phyloP scores from a whole-genome alignment of 768 basidiomycete genomes.

The Coprinopsis strossmayeri region DNA sequence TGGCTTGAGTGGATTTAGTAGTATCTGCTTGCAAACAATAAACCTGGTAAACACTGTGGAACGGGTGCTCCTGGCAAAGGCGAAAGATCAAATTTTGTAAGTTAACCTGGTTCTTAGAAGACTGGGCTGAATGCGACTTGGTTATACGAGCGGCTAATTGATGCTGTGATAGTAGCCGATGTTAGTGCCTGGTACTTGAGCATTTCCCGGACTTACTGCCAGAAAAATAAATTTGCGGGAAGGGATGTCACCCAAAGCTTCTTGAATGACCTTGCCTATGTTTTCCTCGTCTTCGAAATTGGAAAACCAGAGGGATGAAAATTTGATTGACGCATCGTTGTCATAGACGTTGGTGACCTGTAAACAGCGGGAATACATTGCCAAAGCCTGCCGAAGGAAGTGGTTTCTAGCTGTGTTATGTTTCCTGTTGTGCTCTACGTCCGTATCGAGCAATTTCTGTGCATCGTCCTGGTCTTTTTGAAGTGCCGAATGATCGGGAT shows the following conservation, averaged over 20 bases:
- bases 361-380: conserved; percentile 82
- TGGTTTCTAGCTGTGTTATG: conserved; percentile 48
- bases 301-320: conserved; percentile 90
- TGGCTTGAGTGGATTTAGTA: conserved; percentile 12
- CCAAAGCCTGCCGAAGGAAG: conserved; percentile 70
- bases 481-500: conserved; percentile 11
- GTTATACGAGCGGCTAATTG: conserved; percentile 90
- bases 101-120: conserved; percentile 42
- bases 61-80: conserved; percentile 89
- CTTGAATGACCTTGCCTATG: conserved; percentile 30
- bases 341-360: conserved; percentile 66
- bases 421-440: conserved; percentile 42
- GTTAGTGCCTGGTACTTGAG: conserved; percentile 33
- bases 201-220: conserved; percentile 43
- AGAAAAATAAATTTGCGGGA: conserved; percentile 89
- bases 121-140: conserved; percentile 23
- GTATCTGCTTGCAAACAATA: conserved; percentile 48
- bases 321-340: conserved; percentile 68
- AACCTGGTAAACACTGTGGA: conserved; percentile 88
- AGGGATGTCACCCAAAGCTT: conserved; percentile 55
- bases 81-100: conserved; percentile 61
- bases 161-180: conserved; percentile 35
- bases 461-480: conserved; percentile 24
- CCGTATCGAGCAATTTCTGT: conserved; percentile 31
- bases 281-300: conserved; percentile 64